Evolutionary conservation across 78 protist species (phyloP), one percentile per base, ranked within the genome.

Genomic region (Paratrimastix pyriformis): DNA sequence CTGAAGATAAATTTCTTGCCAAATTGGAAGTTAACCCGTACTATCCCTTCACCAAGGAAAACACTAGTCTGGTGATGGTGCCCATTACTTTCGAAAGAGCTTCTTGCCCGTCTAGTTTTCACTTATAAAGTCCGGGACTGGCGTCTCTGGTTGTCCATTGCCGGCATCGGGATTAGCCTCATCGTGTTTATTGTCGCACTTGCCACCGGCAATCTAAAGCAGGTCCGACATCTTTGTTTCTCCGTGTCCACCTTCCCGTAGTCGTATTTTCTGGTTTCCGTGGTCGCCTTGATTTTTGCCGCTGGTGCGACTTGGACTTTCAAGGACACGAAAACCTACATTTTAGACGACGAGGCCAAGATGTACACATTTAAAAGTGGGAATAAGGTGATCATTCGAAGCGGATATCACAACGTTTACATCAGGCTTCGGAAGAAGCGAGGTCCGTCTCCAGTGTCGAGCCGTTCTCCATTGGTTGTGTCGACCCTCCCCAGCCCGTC

Each of bases 371-470:
- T 39, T 37, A 1, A 11, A 9, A 7, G 35, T 4, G 48, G 48
- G 26, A 24, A 15, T 30, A 24, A 15, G 46, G 11, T 1, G 26
- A 29, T 64, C 8, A 37, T 13, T 30, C 11, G 21, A 1, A 46
- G 43, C 32, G 35, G 39, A 2, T 64, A 64, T 37, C 45, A 64
- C 70, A 64, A 64, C 70, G 46, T 64, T 5, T 64, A 64, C 37
- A 32, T 64, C 42, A 11, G 70, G 6, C n/a, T 64, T 1, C 43
- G 70, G 6, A 18, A 32, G 42, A 33, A 11, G 1, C 29, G 57
- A 3, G 29, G 21, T 1, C 5, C 6, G 57, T 1, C 29, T 18
- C 29, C 57, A 50, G 57, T 7, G 48, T 7, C 48, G 24, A 4
- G 48, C 48, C 48, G 4, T n/a, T 11, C 15, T 32, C 37, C 32